A percentile compares a stretch with the other conserved stretches of the same genome.
phyloP scores from a whole-genome alignment of 1,284 basidiomycete genomes.

The Heterobasidion parviporum region DNA sequence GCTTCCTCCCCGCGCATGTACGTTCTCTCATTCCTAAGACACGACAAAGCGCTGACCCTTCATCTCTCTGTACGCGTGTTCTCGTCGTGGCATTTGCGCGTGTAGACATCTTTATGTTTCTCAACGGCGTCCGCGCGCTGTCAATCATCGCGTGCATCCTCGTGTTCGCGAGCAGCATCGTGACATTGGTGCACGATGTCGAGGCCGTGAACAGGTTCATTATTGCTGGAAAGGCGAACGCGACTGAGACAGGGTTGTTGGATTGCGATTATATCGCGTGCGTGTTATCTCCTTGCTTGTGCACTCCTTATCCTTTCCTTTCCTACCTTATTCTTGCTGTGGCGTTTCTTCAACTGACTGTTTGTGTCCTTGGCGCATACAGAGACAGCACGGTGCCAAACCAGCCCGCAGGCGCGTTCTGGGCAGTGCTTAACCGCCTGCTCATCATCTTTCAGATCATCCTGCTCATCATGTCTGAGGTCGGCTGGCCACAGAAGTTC shows the following conservation, averaged over 20 bases:
- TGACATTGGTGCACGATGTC: conserved; percentile 74
- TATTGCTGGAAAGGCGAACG: conserved; percentile 24
- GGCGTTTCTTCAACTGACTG: neutral
- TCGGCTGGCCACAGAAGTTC: conserved; percentile 62
- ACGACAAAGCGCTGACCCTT: too few species aligned
- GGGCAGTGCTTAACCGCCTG: conserved; percentile 76
- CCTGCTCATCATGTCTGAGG: conserved; percentile 61
- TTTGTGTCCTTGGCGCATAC: neutral
- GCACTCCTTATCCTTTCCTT: neutral
- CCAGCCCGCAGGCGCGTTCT: conserved; percentile 80
- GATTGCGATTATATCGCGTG: conserved; percentile 73
- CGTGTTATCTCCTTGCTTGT: neutral
- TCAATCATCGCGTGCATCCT: conserved; percentile 72
- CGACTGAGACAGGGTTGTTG: conserved; percentile 18
- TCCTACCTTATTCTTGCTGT: neutral
- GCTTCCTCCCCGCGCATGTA: conserved; percentile 1
- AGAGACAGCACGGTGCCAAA: conserved; percentile 77
- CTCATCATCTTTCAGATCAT: conserved; percentile 75
- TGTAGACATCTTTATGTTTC: conserved; percentile 62
- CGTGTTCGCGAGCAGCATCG: conserved; percentile 71
- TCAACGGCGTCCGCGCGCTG: conserved; percentile 71
- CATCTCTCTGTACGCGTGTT: neutral
- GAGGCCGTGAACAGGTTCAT: conserved; percentile 65
- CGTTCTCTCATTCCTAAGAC: neutral
- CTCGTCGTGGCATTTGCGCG: neutral